Evolutionary conservation across 495 filamentous ascomycete genomes (phyloP).

Genomic region (Hyaloscypha hepaticicola): DNA sequence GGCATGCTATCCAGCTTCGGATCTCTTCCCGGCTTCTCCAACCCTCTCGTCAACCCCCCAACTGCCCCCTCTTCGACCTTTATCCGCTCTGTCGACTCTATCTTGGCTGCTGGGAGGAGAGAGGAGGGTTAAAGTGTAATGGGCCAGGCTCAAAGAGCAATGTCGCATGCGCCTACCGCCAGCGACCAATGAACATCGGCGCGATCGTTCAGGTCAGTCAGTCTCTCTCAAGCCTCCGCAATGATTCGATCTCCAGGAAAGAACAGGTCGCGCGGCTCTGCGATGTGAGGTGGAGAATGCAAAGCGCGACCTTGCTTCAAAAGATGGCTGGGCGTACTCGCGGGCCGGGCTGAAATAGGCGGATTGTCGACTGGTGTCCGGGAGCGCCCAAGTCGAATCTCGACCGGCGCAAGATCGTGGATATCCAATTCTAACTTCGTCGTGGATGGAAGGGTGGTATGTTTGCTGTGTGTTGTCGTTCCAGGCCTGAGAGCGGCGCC

Average conservation of each 20-base stretch:
- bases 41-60: constrained; percentile 23
- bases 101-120: constrained; percentile 29
- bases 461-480: constrained; percentile 1
- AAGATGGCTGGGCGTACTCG: constrained; percentile 20
- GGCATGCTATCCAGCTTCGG: constrained; percentile 34
- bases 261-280: constrained; percentile 12
- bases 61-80: constrained; percentile 24
- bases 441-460: neutral
- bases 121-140: constrained; percentile 7
- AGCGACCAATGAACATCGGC: constrained; percentile 24
- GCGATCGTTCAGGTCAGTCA: constrained; percentile 13
- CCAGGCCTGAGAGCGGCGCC: constrained; percentile 3
- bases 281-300: constrained; percentile 24
- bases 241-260: constrained; percentile 1
- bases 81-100: constrained; percentile 32
- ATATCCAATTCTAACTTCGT: constrained; percentile 2
- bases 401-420: neutral
- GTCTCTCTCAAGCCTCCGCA: neutral
- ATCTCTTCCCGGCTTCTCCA: constrained; percentile 22
- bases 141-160: constrained; percentile 13
- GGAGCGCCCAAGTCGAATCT: constrained; percentile 1
- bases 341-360: neutral
- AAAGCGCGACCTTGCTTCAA: constrained; percentile 32
- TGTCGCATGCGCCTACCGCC: constrained; percentile 32
- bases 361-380: neutral